A percentile compares a stretch with the other conserved stretches of the same genome.
Evolutionary conservation across 768 basidiomycete species (phyloP).

Genomic region (Leccinellum luteum): DNA sequence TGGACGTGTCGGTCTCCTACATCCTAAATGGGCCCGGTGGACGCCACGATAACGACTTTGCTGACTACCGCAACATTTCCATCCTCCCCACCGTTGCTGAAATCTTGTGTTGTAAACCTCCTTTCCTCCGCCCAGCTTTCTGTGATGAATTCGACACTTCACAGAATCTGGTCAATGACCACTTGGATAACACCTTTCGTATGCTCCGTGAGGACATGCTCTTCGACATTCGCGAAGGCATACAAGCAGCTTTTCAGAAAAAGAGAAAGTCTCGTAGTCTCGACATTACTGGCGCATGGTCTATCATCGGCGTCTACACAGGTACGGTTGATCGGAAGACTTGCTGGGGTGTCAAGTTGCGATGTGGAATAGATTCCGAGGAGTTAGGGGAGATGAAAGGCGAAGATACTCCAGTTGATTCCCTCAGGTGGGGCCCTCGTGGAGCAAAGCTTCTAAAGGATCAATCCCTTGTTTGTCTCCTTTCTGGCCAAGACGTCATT

Average conservation of each 20-base stretch:
- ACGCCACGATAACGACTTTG: conserved; percentile 67
- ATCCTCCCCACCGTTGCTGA: conserved; percentile 66
- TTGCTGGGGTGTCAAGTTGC: conserved; percentile 43
- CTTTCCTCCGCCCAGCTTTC: conserved; percentile 48
- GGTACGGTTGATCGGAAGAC: conserved; percentile 18
- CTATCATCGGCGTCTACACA: conserved; percentile 37
- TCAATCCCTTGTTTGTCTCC: conserved; percentile 51
- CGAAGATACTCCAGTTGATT: conserved; percentile 31
- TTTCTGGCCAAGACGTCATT: conserved; percentile 45
- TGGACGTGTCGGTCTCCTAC: conserved; percentile 11
- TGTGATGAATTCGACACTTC: conserved; percentile 14
- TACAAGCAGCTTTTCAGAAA: conserved; percentile 39
- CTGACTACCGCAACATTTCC: conserved; percentile 52
- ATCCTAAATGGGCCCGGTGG: conserved; percentile 47
- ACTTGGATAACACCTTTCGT: conserved; percentile 65
- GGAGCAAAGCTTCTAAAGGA: conserved; percentile 44
- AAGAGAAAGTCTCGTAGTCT: conserved; percentile 38
- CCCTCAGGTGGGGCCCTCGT: conserved; percentile 32
- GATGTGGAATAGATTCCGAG: conserved; percentile 34
- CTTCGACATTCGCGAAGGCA: conserved; percentile 52
- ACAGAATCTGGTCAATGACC: conserved; percentile 35
- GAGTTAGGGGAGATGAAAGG: conserved; percentile 30
- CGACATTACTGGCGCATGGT: conserved; percentile 32
- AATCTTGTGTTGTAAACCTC: conserved; percentile 39
- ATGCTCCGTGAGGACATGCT: conserved; percentile 65